phyloP scores from a whole-genome alignment of 208 protist genomes.

The Crithidia brevicula region DNA sequence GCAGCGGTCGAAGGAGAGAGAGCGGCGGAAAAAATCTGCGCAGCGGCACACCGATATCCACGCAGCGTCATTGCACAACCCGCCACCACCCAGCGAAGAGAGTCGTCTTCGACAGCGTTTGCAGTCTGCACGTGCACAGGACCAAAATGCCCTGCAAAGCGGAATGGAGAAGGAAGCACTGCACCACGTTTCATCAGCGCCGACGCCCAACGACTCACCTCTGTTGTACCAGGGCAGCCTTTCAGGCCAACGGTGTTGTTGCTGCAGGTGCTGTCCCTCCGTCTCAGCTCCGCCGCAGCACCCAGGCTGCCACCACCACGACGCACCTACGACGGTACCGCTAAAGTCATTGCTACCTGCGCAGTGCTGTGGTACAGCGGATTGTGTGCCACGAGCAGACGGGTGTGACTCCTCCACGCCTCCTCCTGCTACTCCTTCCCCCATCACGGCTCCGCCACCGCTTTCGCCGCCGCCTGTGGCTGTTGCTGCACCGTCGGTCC shows the following conservation, averaged over 20 bases:
- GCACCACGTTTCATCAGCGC: no score
- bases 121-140: conserved; percentile 10
- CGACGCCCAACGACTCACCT: background rate
- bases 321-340: background rate
- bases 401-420: no score
- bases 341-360: no score
- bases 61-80: background rate
- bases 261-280: background rate
- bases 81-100: background rate
- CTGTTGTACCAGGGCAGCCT: background rate
- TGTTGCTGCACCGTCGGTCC: no score
- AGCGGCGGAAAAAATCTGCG: background rate
- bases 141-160: background rate
- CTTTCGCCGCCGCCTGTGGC: background rate
- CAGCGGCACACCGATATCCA: no score
- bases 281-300: background rate
- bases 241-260: background rate
- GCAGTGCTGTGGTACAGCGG: no score
- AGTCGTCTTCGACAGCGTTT: conserved; percentile 12
- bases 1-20: background rate
- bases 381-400: background rate
- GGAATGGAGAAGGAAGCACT: background rate
- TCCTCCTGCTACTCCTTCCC: no score
- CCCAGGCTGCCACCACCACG: background rate
- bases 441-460: background rate